Evolutionary conservation across 108 stramenopile genomes (phyloP), one percentile per base, ranked within the genome.

Genomic region (Cyclotella distinguenda): DNA sequence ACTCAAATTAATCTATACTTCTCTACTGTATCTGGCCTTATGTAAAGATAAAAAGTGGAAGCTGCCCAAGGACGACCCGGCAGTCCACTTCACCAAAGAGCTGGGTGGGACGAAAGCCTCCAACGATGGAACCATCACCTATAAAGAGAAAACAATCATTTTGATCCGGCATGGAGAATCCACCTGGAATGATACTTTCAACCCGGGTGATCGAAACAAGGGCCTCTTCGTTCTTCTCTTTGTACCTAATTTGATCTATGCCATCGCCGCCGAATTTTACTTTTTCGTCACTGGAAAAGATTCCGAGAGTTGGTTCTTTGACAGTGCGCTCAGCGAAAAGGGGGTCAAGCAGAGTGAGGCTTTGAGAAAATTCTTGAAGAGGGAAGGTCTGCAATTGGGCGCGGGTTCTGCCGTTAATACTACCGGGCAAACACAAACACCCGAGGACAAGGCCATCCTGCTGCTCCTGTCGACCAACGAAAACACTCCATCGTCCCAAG

Each of bases 161-260:
- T 82, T 94, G 40, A 73, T 94, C 6, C 86, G 93, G 4, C 93
- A 94, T 44, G 93, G 93, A 19, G 93, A 89, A 64, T 87, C 81
- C 15, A 87, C 86, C 15, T 94, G 93, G 93, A 94, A 94, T 61
- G 89, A 94, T 40, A 91, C 89, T n/a, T 94, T 94, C 74, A 94
- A 94, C 67, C 78, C 88, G 61, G 90, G 94, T 19, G 86, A 89
- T 50, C 83, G 89, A 6, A 72, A 70, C 56, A 71, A 66, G 34
- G n/a, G 69, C 27, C n/a, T 47, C 16, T 94, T 94, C 60, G 43
- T 81, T 0, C 39, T 85, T 34, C 69, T 75, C 48, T 94, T 91
- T 73, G 58, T 94, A 31, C 93, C 93, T 3, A 82, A 82, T 58
- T 53, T 91, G 18, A 34, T 89, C 61, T 72, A 80, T 22, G 81